A percentile compares a stretch with the other conserved stretches of the same genome.
These are phyloP conservation scores for Heterobasidion irregulare DNA, from an alignment of 1,284 basidiomycete species.

Conservation along the genomic window DNA sequence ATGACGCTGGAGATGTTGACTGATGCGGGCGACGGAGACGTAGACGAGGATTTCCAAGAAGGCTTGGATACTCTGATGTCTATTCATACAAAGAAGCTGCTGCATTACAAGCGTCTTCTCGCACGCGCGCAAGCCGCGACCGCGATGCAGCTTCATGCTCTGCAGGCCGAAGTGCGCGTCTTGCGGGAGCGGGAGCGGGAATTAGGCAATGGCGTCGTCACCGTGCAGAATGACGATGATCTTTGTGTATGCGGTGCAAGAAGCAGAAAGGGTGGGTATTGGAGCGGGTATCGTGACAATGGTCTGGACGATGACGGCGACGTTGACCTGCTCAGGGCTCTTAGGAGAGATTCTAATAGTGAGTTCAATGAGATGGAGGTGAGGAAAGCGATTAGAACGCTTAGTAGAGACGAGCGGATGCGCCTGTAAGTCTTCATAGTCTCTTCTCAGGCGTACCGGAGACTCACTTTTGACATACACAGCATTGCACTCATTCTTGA, in stretches of 20 bases:
- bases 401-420: constrained; percentile 63
- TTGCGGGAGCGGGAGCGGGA: constrained; percentile 33
- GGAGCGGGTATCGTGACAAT: constrained; percentile 50
- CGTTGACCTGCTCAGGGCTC: constrained; percentile 33
- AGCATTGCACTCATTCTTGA: constrained; percentile 39
- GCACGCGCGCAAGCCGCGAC: constrained; percentile 69
- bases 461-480: not conserved
- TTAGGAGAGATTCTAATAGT: constrained; percentile 44
- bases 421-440: constrained; percentile 44
- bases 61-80: constrained; percentile 46
- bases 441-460: not conserved
- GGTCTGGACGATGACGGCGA: constrained; percentile 29
- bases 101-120: constrained; percentile 67
- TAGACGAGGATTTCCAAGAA: constrained; percentile 63
- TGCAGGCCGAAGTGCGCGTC: constrained; percentile 64
- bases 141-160: constrained; percentile 69
- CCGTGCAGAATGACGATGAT: constrained; percentile 24
- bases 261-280: constrained; percentile 44
- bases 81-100: constrained; percentile 54
- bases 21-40: constrained; percentile 52
- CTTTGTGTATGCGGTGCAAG: constrained; percentile 55
- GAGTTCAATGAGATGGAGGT: constrained; percentile 63
- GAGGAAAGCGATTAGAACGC: constrained; percentile 47
- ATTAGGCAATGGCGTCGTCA: constrained; percentile 8
- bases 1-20: constrained; percentile 61